A percentile compares a stretch with the other conserved stretches of the same genome.
Evolutionary conservation across 1,284 basidiomycete species (phyloP).

Genomic region (Neotropicomus parvogracilis): DNA sequence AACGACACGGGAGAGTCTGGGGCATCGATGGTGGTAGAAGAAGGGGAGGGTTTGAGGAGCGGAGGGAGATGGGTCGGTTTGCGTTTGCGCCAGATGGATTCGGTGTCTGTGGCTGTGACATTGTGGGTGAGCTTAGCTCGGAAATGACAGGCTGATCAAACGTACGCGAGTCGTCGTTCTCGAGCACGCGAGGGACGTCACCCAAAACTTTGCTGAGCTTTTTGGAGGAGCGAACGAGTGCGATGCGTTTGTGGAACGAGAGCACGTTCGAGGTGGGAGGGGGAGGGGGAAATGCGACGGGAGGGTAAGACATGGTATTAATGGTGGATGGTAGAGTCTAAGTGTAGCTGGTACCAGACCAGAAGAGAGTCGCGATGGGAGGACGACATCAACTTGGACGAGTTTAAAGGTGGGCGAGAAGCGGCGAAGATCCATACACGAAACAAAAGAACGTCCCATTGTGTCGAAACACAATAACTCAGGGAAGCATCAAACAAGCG

Average conservation of each 20-base stretch:
- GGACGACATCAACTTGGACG: not conserved
- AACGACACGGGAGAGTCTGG: constrained; percentile 2
- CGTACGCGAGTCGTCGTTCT: constrained; percentile 26
- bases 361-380: constrained; percentile 4
- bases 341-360: constrained; percentile 23
- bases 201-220: constrained; percentile 62
- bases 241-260: constrained; percentile 49
- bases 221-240: constrained; percentile 54
- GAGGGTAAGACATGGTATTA: constrained; percentile 29
- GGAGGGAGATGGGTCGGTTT: constrained; percentile 31
- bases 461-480: constrained; percentile 12
- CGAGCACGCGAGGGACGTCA: constrained; percentile 56
- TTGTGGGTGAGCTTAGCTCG: not conserved
- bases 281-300: constrained; percentile 34
- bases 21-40: not conserved
- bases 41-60: constrained; percentile 14
- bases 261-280: constrained; percentile 61
- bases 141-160: not conserved
- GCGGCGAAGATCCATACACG: constrained; percentile 13
- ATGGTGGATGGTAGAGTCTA: no score
- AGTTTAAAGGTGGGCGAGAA: constrained; percentile 10
- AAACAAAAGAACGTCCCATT: constrained; percentile 26
- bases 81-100: constrained; percentile 25
- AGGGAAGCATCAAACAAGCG: constrained; percentile 8
- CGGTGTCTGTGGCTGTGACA: constrained; percentile 1